Conservation (phyloP, 345 rosid species). For the Salix brachista region DNA sequence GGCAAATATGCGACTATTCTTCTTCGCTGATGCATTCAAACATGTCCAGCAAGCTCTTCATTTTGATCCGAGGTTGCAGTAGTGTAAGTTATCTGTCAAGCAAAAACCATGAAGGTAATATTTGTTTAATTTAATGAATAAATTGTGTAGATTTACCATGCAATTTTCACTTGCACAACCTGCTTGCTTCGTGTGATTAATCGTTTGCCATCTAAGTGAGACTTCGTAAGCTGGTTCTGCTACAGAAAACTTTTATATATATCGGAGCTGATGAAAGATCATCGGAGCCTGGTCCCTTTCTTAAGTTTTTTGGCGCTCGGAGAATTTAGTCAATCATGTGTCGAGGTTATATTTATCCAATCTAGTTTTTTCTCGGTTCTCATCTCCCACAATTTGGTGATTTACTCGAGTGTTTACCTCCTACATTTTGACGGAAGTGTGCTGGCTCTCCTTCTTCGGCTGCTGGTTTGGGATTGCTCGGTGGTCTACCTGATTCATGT, state of each 20-base stretch:
- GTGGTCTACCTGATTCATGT: no score
- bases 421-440: no score
- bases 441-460: no score
- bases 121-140: background rate
- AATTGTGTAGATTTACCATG: background rate
- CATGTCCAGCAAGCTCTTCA: background rate
- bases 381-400: no score
- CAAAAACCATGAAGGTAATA: background rate
- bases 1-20: constrained; percentile 33
- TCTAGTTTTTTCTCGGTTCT: no score
- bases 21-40: background rate
- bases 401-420: no score
- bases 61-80: background rate
- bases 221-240: background rate
- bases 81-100: background rate
- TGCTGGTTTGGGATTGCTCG: no score
- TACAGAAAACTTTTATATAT: background rate
- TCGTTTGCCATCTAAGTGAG: background rate
- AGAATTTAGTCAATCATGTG: background rate
- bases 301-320: background rate
- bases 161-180: background rate
- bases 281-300: background rate
- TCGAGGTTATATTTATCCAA: background rate
- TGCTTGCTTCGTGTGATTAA: background rate
- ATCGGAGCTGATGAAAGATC: background rate